Evolutionary conservation across 768 basidiomycete species (phyloP), one percentile per base, ranked within the genome.

Genomic region (Podaxis sp.): DNA sequence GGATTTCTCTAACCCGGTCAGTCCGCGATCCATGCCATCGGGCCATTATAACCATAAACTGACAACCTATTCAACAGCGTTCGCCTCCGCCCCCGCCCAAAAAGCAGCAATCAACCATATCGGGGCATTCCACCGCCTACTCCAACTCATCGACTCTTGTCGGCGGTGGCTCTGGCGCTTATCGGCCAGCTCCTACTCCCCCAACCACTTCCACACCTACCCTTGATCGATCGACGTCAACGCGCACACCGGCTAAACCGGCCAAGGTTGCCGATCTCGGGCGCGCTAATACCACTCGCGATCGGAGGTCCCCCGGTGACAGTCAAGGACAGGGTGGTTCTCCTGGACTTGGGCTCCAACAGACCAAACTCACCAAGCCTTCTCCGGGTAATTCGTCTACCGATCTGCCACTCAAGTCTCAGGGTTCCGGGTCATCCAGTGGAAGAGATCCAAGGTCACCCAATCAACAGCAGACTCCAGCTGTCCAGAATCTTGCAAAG

Each of bases 171-270:
- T 85, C 91, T 3, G 75, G 81, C 10, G 70, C 87, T 13, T 90
- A 90, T 68, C 87, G 90, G 4, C 88, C 93, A 23, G 86, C 88
- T 0, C 92, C 91, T 0, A 82, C 91, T 1, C 88, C 91, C 2
- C 87, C 90, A 0, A 75, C 82, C 3, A 72, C 85, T 1, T 81
- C 81, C 27, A 80, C 85, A 0, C 87, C 89, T 25, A 66, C 88
- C 3, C 84, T 96, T 56, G 94, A 96, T 77, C 88, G 93, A 55
- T 93, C 93, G 25, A 88, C 89, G 38, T 95, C 93, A 2, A 90
- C 93, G 66, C 89, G 94, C 35, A 80, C 87, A 11, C 88, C 91
- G 0, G 62, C 80, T 18, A 85, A 85, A 58, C 69, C 79, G 3
- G 63, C 73, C 62, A 83, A 82, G 66, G 67, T 77, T 60, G 18